Evolutionary conservation across 768 basidiomycete genomes (phyloP), one percentile per base, ranked within the genome.

Genomic region (Suillus variegatus): DNA sequence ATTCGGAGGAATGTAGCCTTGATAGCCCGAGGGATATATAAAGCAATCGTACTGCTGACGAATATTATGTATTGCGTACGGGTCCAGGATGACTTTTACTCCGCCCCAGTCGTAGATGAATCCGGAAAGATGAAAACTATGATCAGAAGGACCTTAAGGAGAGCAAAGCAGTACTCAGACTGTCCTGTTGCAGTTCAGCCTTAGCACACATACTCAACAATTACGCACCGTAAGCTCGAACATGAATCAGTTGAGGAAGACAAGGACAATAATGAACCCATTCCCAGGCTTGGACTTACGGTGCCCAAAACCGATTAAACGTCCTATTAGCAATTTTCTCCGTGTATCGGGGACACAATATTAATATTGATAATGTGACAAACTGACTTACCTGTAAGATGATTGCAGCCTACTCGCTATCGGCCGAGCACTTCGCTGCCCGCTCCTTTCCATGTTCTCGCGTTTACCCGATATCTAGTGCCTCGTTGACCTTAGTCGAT

Each of bases 61-160:
- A 55, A 55, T 28, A 61, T 35, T 28, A 28, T 28, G 35, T 9
- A 36, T 36, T 18, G 75, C 82, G 67, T 68, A 85, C 85, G 0
- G 86, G 85, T 60, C 86, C 88, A 16, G 87, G 84, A 69, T 88
- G 83, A 0, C 80, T 74, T 82, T 85, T 14, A 87, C 74, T 4
- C 86, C 86, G 61, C 85, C 84, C 84, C 88, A 89, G 69, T 86
- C 82, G 67, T 81, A 84, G 61, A 90, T 85, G 64, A 91, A 81
- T 60, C 86, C 87, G 13, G 86, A 62, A 88, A 72, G 68, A 90
- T 84, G 77, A 89, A 89, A 13, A 89, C 68, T 58, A 88, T 67
- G 52, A 89, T 85, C 78, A 88, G 82, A 54, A 85, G 57, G 28
- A 90, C 85, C 75, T 90, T 89, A 70, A 90, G 81, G 68, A 85